Evolutionary conservation across 805 yeast species (phyloP), one percentile per base, ranked within the genome.

Genomic region (Kazachstania psychrophila): DNA sequence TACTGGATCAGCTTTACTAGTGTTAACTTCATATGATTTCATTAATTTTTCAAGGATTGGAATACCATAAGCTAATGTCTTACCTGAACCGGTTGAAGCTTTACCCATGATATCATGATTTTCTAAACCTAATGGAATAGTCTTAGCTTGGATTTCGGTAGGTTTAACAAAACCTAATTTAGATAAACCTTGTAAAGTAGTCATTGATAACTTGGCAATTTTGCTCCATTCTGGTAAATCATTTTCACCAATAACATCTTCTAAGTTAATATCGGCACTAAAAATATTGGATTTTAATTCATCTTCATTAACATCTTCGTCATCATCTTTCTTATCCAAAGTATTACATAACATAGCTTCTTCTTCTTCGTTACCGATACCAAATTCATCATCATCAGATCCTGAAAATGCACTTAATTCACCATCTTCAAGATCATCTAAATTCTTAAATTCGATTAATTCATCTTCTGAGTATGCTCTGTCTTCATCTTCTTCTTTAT

Each of bases 1-100:
- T 4, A 76, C 64, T 3, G 95, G 88, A 16, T 24, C 25, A 3
- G 33, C 25, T n/a, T 52, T 56, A 3, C 52, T 48, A 11, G 43
- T 38, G 14, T 46, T 43, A 14, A 45, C 40, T 18, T 41, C 37
- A 2, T 29, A 31, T 7, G 39, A 34, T 34, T 41, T 47, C 8
- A 53, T 40, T 40, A 73, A 71, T 41, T 69, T 73, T 52, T 89
- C 95, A 42, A 92, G 58, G 20, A 94, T 79, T 8, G 98, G 96
- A 19, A 92, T 74, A 31, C 96, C 96, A 58, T 85, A 92, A 0
- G 98, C 99, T 40, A 88, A 65, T 0, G 98, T 92, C 56, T 92
- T 92, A 69, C 98, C 98, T 1, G 95, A 84, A 57, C 98, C 98
- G 1, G 98, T 92, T 9, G 92, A 80, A 12, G 98, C 98, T 54